A percentile compares a stretch with the other conserved stretches of the same genome.
Conservation (phyloP, 768 basidiomycete genomes). For the Saitozyma podzolica region DNA sequence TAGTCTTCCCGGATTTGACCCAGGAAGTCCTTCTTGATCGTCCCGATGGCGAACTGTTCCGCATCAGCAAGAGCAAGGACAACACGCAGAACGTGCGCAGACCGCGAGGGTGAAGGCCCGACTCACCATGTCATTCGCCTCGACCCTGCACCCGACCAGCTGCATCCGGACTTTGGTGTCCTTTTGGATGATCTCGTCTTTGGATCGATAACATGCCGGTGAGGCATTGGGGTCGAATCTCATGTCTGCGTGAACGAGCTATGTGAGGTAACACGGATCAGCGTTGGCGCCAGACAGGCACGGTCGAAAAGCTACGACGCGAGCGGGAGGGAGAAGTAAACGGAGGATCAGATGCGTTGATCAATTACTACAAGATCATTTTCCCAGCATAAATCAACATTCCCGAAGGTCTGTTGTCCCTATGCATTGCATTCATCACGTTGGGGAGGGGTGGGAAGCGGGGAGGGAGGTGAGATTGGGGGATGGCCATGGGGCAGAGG, state of each 20-base stretch:
- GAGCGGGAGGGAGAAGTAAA: not conserved
- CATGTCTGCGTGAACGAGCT: conserved; percentile 94
- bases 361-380: conserved; percentile 54
- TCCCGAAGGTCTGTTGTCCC: conserved; percentile 52
- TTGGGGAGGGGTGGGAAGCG: conserved; percentile 7
- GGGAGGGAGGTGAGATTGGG: not conserved
- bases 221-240: conserved; percentile 93
- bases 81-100: not conserved
- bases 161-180: conserved; percentile 89
- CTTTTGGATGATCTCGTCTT: conserved; percentile 76
- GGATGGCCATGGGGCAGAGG: not conserved
- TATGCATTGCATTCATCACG: conserved; percentile 54
- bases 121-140: conserved; percentile 94
- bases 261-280: not conserved
- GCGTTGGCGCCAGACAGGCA: not conserved
- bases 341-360: conserved; percentile 41
- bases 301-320: not conserved
- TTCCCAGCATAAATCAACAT: conserved; percentile 53
- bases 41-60: conserved; percentile 87
- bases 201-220: conserved; percentile 92
- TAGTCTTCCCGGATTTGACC: conserved; percentile 66
- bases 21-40: conserved; percentile 96
- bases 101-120: not conserved
- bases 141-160: conserved; percentile 96
- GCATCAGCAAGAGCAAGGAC: not conserved